phyloP scores from a whole-genome alignment of 768 basidiomycete species.

The Hysterangium stoloniferum region DNA sequence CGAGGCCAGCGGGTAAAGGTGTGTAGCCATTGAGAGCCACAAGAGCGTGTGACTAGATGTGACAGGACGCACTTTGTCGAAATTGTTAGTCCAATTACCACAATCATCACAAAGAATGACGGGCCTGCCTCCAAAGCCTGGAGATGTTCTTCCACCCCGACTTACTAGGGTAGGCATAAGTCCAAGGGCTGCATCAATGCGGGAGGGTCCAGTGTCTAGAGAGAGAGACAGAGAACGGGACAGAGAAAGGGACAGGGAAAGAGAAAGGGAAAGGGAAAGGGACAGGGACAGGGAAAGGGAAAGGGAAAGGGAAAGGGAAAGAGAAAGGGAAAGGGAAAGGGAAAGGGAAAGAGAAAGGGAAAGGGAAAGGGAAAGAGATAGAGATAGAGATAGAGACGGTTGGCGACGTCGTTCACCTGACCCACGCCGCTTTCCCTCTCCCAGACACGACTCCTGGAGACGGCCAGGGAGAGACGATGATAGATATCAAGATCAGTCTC shows the following conservation, averaged over 20 bases:
- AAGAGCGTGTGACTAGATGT: constrained; percentile 4
- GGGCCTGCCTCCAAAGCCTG: constrained; percentile 13
- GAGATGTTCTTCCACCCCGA: not conserved
- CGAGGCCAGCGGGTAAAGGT: constrained; percentile 78
- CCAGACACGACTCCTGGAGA: constrained; percentile 1
- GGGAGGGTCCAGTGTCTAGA: not conserved
- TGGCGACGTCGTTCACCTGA: constrained; percentile 11
- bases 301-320: not conserved
- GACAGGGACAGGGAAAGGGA: no score
- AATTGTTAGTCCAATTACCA: not conserved
- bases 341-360: not conserved
- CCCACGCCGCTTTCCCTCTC: constrained; percentile 1
- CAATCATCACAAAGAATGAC: constrained; percentile 8
- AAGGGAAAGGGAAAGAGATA: not conserved
- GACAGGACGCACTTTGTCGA: not conserved
- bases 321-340: constrained; percentile 3
- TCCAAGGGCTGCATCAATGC: constrained; percentile 1
- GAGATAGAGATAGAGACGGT: constrained; percentile 4
- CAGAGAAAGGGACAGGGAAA: no score
- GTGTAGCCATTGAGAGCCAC: constrained; percentile 32
- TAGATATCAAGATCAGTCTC: not conserved
- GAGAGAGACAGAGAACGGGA: not conserved
- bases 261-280: no score
- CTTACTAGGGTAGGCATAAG: not conserved
- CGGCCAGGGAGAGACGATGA: not conserved